Base-by-base conservation (phyloP, 257 asterid genomes). In the Nemophila menziesii region DNA sequence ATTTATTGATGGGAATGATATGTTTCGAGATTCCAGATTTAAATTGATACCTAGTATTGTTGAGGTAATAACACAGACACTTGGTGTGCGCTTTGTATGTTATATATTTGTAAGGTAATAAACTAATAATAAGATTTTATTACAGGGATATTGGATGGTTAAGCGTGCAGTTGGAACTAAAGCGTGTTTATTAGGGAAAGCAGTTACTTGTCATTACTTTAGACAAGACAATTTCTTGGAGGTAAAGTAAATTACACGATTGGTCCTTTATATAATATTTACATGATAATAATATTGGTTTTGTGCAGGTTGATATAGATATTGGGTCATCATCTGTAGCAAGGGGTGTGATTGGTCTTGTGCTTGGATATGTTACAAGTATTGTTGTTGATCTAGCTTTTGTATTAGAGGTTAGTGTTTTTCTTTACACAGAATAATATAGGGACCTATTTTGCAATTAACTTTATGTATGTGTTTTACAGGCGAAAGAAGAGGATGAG, bases 311-410 rank as follows among this genome's bases (percentile, higher is more conserved):
- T 58, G 99, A 85, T 54, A 85, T 90, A 53, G 99, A 85, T 71
- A 85, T 90, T 53, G 99, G 99, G 47, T 90, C 99, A 20, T 90
- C 99, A 26, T 85, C 99, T 16, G 99, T 90, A 40, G 99, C 99
- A 54, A 79, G 86, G 70, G 72, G 96, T 15, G 94, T 90, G 44
- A 73, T 85, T 11, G 64, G 96, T 29, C 94, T 90, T 13, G 99
- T 90, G 43, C 94, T 90, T 61, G 99, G 99, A 54, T 85, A 81
- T 22, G 77, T 82, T 46, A 75, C 93, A 7, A 81, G 89, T 78
- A 60, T 90, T 52, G 94, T 90, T 53, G 92, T 90, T 48, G 99
- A 90, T 67, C 96, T 90, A 51, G 94, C 94, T 27, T 74, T 90
- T 20, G 70, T 85, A 48, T 65, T 90, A 58, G 94, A 90, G 96